Evolutionary conservation across 805 yeast genomes (phyloP), one percentile per base, ranked within the genome.

Genomic region (Alloascoidea hylecoeti): DNA sequence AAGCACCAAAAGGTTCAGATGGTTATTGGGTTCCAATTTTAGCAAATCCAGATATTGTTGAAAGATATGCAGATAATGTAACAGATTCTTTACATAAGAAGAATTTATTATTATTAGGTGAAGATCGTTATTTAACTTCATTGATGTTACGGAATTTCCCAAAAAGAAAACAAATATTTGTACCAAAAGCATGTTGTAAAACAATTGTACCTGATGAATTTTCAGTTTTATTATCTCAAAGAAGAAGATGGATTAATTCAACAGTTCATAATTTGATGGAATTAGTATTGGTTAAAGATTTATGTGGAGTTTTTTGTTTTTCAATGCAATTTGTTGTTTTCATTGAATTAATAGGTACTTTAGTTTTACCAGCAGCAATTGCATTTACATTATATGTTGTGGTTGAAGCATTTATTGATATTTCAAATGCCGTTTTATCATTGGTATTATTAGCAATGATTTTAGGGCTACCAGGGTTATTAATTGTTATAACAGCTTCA

Each of bases 171-270:
- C 94, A 81, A 57, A 58, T 85, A 13, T 86, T 86, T 53, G 78
- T 88, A 9, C 79, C 95, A 2, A 84, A 84, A 54, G 96, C 96
- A 4, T 89, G 82, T 3, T 86, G 96, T 62, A 84, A 84, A 51
- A 86, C 96, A 0, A 60, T 84, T 43, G 96, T 79, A n/a, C 96
- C 96, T 0, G 80, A 78, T 48, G 67, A 68, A 36, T 86, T 86
- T 55, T 68, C 60, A 44, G 92, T 86, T 36, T 64, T 86, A 45
- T 63, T 86, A 35, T 86, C 95, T 1, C 96, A 86, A 56, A 78
- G 96, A 56, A 83, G 96, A 62, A 81, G 96, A 55, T 86, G 96
- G 96, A 86, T 86, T 49, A 86, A 86, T 57, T 86, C 96, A 3
- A 88, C 96, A 0, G 88, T 86, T 28, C 96, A 86, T 58, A 86